Conservation (phyloP, 371 early-diverging fungal species). For the Basidiobolus heterosporus region DNA sequence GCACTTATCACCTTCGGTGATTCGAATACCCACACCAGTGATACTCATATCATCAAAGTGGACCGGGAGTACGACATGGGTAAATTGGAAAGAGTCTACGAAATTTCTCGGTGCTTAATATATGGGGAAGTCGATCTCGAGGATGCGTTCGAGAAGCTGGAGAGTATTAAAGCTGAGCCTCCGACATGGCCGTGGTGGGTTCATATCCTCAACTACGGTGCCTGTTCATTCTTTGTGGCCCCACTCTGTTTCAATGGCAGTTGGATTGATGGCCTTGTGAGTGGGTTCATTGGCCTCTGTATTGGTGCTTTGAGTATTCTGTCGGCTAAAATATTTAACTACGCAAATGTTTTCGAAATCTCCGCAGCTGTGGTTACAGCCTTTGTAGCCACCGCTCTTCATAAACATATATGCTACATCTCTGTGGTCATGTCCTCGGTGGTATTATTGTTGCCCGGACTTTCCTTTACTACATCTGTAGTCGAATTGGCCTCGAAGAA, state of each 20-base stretch:
- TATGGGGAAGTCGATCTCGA: conserved; percentile 26
- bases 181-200: conserved; percentile 27
- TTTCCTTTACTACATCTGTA: conserved; percentile 36
- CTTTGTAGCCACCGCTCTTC: conserved; percentile 27
- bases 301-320: conserved; percentile 23
- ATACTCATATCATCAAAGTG: conserved; percentile 51
- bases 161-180: conserved; percentile 26
- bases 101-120: conserved; percentile 28
- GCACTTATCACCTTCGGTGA: conserved; percentile 59
- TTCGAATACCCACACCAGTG: conserved; percentile 52
- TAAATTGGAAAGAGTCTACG: conserved; percentile 29
- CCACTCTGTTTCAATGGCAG: conserved; percentile 28
- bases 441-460: conserved; percentile 33
- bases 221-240: conserved; percentile 31
- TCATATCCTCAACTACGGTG: conserved; percentile 30
- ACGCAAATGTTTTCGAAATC: conserved; percentile 33
- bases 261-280: conserved; percentile 26
- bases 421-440: conserved; percentile 28
- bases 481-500: conserved; percentile 53
- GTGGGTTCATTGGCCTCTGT: conserved; percentile 21
- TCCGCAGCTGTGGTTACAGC: conserved; percentile 29
- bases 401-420: conserved; percentile 23
- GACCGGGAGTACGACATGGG: conserved; percentile 50
- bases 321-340: conserved; percentile 22
- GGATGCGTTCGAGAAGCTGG: conserved; percentile 34